Base-by-base conservation (phyloP, 1,139 yeast genomes). In the Suzukiozyma palmioleophila region DNA sequence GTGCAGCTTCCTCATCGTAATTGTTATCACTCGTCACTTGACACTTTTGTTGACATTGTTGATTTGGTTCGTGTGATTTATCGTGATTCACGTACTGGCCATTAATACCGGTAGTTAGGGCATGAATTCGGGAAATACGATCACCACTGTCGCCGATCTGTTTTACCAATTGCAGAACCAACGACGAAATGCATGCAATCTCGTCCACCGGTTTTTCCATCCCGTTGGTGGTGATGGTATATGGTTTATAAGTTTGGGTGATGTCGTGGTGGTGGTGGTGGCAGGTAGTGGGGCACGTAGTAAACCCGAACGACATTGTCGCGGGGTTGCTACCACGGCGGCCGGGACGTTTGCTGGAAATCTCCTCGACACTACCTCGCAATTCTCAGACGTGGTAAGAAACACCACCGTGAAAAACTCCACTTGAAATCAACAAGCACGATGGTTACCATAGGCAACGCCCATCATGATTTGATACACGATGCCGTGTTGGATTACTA, bases 401-500 rank as follows among this genome's bases (percentile, higher is more conserved):
- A 18, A 18, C 7, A 7, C 7, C 22, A 18, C 28, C 28, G 13
- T 12, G n/a, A 26, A 26, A 11, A 26, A 12, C 28, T 12, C n/a
- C 21, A 12, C 8, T 18, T 32, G 6, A 25, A 13, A 35, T 12
- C 38, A 35, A 36, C 27, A 24, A 10, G 18, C 39, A 56, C 42
- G 40, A 71, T 71, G 89, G 90, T 84, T 35, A 80, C 88, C 36
- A 82, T 84, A 58, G 81, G 83, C 21, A 84, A 84, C 60, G 89
- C 89, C 25, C 92, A 84, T 59, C 85, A 86, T 50, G 97, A 90
- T 64, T 70, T 89, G 60, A 88, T 90, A 57, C 98, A 94, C 64
- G 98, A 94, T 58, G 98, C 98, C 15, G 96, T 87, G 41, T 75
- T 92, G 57, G 97, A 92, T 61, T 92, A 90, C 70, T 92, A 92